Conservation (phyloP, 169 alveolate species). For the Theileria orientalis region DNA sequence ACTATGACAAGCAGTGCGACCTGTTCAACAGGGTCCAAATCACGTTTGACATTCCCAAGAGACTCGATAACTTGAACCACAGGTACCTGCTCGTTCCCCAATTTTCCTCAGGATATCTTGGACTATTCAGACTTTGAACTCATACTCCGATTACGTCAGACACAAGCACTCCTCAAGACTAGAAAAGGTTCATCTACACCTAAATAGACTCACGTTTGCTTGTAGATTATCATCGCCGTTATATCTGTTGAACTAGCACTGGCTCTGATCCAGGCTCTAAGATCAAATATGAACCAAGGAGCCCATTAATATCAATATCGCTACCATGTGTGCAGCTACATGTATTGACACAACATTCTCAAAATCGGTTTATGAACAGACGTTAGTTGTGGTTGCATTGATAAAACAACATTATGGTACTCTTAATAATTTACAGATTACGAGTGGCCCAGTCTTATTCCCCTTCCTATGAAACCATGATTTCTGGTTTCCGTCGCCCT, state of each 20-base stretch:
- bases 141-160: constrained; percentile 69
- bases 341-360: neutral
- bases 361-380: no score
- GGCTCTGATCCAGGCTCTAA: constrained; percentile 59
- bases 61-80: constrained; percentile 68
- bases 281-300: constrained; percentile 8
- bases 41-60: constrained; percentile 62
- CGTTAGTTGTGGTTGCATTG: no score
- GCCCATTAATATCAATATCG: constrained; percentile 13
- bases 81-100: constrained; percentile 6
- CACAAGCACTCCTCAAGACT: constrained; percentile 73
- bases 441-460: constrained; percentile 74
- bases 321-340: neutral
- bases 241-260: constrained; percentile 69
- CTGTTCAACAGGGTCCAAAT: constrained; percentile 54
- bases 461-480: constrained; percentile 78
- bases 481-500: constrained; percentile 32
- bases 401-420: no score
- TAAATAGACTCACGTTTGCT: neutral
- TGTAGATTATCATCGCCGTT: constrained; percentile 63
- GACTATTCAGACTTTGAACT: constrained; percentile 69
- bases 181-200: constrained; percentile 43
- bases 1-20: constrained; percentile 63
- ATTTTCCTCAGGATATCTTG: constrained; percentile 57
- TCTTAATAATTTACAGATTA: no score